Base-by-base conservation (phyloP, 495 filamentous ascomycete species). In the Jackrogersella multiformis region DNA sequence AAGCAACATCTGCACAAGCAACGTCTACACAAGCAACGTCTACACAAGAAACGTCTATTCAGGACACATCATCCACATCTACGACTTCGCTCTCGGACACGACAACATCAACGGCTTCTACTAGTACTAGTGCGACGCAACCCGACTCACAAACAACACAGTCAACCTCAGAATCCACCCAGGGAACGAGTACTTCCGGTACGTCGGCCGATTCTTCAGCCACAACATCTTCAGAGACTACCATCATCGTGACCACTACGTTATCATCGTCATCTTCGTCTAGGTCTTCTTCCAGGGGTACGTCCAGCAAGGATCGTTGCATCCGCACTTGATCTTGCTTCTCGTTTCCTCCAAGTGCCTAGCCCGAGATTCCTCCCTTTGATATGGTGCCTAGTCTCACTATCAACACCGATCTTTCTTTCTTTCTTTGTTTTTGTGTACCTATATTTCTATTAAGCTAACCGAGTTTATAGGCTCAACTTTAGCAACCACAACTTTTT, bases 161-260 rank as follows among this genome's bases (percentile, higher is more conserved):
- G 20, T 34, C 63, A 38, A 68, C 65, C 57, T 57, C 68, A 16
- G 64, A 52, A 12, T 64, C 69, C 16, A 48, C 61, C 20, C 16
- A 51, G 42, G 55, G 35, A 15, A 61, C 64, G 9, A 65, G 51
- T n/a, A 68, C 59, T 58, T 32, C 69, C n/a, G 64, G 69, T 66
- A 68, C 35, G 63, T 68, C 32, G 13, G 13, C 53, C 30, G 34
- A 52, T 54, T 63, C 54, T 56, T 51, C 51, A 54, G 42, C 42
- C n/a, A 34, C 34, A 15, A 30, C 20, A 12, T 10, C 41, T 21
- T 51, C 57, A 18, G 53, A 51, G 18, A 56, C 57, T 26, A 42
- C 12, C 46, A 52, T 39, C 48, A 56, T 20, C 20, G 51, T 56
- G 23, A 39, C 39, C 21, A 56, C 46, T 36, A 46, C 48, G 44